phyloP scores from a whole-genome alignment of 768 basidiomycete species.

The Rubroboletus pulcherrimus region DNA sequence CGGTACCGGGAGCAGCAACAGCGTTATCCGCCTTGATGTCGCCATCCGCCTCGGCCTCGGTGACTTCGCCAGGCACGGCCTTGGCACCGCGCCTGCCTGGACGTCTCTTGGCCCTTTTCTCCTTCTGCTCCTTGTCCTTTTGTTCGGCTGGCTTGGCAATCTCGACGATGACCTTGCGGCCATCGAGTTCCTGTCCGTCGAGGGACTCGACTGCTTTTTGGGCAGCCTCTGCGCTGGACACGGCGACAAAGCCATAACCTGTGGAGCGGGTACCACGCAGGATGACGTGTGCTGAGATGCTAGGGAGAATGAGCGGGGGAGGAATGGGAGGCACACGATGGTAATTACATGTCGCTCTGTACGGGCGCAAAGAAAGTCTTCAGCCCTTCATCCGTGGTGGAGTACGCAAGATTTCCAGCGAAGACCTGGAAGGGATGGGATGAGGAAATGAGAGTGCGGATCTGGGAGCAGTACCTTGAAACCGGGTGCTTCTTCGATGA shows the following conservation, averaged over 20 bases:
- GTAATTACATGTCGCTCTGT: slow-evolving; percentile 78
- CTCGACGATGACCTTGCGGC: slow-evolving; percentile 86
- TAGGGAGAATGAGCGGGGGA: slow-evolving; percentile 31
- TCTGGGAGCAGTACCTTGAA: slow-evolving; percentile 59
- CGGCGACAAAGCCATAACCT: slow-evolving; percentile 91
- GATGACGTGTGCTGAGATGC: slow-evolving; percentile 83
- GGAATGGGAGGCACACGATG: slow-evolving; percentile 2
- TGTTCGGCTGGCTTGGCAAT: slow-evolving; percentile 87
- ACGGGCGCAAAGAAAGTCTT: slow-evolving; percentile 90
- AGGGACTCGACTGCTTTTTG: slow-evolving; percentile 82
- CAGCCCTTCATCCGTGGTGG: slow-evolving; percentile 92
- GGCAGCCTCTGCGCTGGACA: slow-evolving; percentile 76
- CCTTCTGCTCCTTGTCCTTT: slow-evolving; percentile 76
- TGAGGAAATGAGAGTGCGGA: slow-evolving; percentile 16
- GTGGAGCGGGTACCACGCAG: slow-evolving; percentile 80
- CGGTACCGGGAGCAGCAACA: slow-evolving; percentile 45
- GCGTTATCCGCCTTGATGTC: slow-evolving; percentile 60
- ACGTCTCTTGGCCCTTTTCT: slow-evolving; percentile 75
- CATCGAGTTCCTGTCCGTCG: slow-evolving; percentile 86
- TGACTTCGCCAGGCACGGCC: slow-evolving; percentile 84
- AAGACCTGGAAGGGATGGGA: slow-evolving; percentile 60
- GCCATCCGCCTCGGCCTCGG: slow-evolving; percentile 85
- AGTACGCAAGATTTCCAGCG: slow-evolving; percentile 93
- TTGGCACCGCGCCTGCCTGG: slow-evolving; percentile 83
- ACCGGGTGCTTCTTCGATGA: slow-evolving; percentile 67